Evolutionary conservation across 2,329 filamentous ascomycete genomes (phyloP).

Genomic region (Zymoseptoria brevis): DNA sequence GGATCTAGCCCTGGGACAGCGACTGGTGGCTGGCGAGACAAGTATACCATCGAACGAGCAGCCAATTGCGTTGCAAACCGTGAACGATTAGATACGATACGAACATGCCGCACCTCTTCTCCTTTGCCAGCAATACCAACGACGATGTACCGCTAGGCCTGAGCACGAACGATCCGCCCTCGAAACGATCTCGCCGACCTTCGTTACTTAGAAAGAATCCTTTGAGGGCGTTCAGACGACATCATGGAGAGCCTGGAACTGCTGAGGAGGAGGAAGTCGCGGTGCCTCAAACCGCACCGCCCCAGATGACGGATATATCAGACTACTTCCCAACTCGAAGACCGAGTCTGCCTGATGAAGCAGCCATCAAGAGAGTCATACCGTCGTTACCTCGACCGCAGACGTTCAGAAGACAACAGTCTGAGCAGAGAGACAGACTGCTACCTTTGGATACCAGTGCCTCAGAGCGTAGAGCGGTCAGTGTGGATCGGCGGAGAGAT

Average conservation of each 20-base stretch:
- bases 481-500: conserved; percentile 46
- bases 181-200: conserved; percentile 13
- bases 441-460: conserved; percentile 55
- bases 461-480: conserved; percentile 64
- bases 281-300: conserved; percentile 17
- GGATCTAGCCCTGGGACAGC: not conserved
- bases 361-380: conserved; percentile 37
- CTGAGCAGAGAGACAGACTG: conserved; percentile 67
- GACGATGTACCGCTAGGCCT: conserved; percentile 17
- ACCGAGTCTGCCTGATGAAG: conserved; percentile 17
- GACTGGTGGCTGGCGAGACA: not conserved
- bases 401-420: conserved; percentile 76
- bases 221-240: conserved; percentile 20
- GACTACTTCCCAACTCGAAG: conserved; percentile 15
- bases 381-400: conserved; percentile 67
- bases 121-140: conserved; percentile 21
- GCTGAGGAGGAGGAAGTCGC: conserved; percentile 6
- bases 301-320: conserved; percentile 24
- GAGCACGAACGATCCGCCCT: conserved; percentile 10
- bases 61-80: not conserved
- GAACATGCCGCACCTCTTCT: conserved; percentile 27
- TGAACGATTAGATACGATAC: conserved; percentile 4
- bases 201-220: conserved; percentile 16
- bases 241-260: conserved; percentile 23
- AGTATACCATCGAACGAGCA: not conserved